Conservation (phyloP, 169 alveolate genomes). For the Eimeria falciformis region DNA sequence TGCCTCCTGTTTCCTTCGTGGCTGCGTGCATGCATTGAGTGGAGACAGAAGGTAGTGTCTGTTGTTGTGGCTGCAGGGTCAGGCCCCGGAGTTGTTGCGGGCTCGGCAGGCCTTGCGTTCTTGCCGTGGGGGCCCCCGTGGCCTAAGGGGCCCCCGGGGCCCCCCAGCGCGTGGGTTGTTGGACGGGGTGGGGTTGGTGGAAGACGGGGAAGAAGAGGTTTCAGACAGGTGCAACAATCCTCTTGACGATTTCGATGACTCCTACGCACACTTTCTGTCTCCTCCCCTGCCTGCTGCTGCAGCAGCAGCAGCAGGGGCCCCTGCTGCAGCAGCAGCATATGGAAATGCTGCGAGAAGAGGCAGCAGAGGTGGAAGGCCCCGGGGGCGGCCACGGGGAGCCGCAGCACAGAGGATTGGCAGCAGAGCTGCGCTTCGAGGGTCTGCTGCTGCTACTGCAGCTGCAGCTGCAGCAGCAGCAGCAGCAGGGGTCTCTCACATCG, state of each 20-base stretch:
- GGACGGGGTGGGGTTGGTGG: background rate
- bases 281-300: background rate
- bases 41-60: too few species aligned
- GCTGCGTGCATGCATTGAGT: conserved; percentile 7
- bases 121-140: background rate
- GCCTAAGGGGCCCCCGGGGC: background rate
- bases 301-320: background rate
- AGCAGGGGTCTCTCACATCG: background rate
- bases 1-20: background rate
- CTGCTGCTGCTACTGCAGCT: conserved; percentile 13
- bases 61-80: conserved; percentile 22
- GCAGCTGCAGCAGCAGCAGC: background rate
- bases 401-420: background rate
- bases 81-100: conserved; percentile 21
- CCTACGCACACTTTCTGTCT: conserved; percentile 12
- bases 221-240: background rate
- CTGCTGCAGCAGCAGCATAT: background rate
- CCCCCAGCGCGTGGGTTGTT: background rate
- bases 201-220: conserved; percentile 4
- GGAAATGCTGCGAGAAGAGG: conserved; percentile 1
- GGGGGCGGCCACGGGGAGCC: conserved; percentile 19
- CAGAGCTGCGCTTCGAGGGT: background rate
- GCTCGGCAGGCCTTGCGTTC: conserved; percentile 19
- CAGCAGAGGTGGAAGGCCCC: conserved; percentile 16
- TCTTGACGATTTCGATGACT: background rate